phyloP scores from a whole-genome alignment of 768 basidiomycete genomes.

The Leucogyrophana mollusca region DNA sequence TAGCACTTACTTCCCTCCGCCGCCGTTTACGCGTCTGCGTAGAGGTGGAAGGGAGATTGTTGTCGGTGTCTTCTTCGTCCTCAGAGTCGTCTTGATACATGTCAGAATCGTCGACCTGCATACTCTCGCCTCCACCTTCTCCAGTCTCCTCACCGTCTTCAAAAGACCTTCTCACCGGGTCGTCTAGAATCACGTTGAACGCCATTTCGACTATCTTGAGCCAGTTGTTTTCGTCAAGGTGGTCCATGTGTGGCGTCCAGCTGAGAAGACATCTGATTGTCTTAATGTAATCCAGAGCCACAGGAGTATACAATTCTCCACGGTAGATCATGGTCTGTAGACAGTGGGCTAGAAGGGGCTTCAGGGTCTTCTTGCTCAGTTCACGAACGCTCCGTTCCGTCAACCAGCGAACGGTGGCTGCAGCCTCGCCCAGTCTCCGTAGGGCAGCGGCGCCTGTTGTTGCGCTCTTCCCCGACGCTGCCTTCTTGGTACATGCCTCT shows the following conservation, averaged over 20 bases:
- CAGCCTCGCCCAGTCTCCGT: conserved; percentile 64
- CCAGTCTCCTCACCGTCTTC: conserved; percentile 15
- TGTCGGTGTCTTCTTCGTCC: conserved; percentile 28
- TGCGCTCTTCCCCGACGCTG: conserved; percentile 39
- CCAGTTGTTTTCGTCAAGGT: conserved; percentile 67
- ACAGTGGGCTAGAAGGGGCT: conserved; percentile 64
- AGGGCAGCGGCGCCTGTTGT: conserved; percentile 45
- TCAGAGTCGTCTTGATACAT: conserved; percentile 35
- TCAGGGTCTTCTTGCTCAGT: conserved; percentile 55
- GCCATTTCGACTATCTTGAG: conserved; percentile 60
- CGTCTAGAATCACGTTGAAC: conserved; percentile 77
- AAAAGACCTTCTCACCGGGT: conserved; percentile 32
- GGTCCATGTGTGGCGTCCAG: conserved; percentile 77
- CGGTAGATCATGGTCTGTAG: conserved; percentile 54
- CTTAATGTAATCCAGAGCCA: conserved; percentile 82
- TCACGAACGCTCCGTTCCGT: conserved; percentile 58
- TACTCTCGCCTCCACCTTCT: conserved; percentile 20
- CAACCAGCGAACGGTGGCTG: conserved; percentile 70
- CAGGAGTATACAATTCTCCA: conserved; percentile 53
- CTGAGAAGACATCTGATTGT: conserved; percentile 63
- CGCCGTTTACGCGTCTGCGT: conserved; percentile 23
- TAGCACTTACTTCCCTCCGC: conserved; percentile 18
- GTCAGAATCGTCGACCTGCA: conserved; percentile 15
- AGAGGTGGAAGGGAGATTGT: conserved; percentile 32
- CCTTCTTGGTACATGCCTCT: conserved; percentile 38